Conservation (phyloP, 2,329 filamentous ascomycete species). For the Fusarium sambucinum region DNA sequence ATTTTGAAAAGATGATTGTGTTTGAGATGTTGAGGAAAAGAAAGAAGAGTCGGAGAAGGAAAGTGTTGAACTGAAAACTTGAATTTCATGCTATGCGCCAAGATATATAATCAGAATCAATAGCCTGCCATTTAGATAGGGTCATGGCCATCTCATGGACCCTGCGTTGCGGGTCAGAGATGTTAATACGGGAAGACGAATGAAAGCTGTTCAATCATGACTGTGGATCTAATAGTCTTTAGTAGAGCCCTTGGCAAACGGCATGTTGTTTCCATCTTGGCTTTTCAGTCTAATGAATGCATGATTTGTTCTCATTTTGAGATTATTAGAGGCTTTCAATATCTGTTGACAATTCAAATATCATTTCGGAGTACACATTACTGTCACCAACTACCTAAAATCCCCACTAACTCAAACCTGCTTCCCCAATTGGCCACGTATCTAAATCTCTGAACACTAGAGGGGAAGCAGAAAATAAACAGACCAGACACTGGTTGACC, state of each 20-base stretch:
- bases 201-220: background rate
- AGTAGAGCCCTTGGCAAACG: background rate
- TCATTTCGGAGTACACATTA: background rate
- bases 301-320: background rate
- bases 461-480: background rate
- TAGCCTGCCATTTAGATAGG: background rate
- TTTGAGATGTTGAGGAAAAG: rapidly evolving
- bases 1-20: background rate
- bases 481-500: rapidly evolving
- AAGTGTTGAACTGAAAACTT: background rate
- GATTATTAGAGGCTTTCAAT: background rate
- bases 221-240: background rate
- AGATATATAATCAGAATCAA: background rate
- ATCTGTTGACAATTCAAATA: background rate
- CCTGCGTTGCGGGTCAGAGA: background rate
- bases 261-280: background rate
- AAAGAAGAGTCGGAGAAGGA: rapidly evolving
- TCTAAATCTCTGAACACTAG: background rate
- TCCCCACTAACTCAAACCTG: too few species aligned
- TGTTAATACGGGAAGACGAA: constrained; percentile 3
- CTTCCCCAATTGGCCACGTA: background rate
- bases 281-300: background rate
- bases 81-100: background rate
- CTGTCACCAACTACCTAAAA: too few species aligned
- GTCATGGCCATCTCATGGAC: background rate